Percentiles rank a stretch among this genome's conserved stretches.
Evolutionary conservation across 2,329 filamentous ascomycete genomes (phyloP).

Genomic region (Fusarium fracticaudum): DNA sequence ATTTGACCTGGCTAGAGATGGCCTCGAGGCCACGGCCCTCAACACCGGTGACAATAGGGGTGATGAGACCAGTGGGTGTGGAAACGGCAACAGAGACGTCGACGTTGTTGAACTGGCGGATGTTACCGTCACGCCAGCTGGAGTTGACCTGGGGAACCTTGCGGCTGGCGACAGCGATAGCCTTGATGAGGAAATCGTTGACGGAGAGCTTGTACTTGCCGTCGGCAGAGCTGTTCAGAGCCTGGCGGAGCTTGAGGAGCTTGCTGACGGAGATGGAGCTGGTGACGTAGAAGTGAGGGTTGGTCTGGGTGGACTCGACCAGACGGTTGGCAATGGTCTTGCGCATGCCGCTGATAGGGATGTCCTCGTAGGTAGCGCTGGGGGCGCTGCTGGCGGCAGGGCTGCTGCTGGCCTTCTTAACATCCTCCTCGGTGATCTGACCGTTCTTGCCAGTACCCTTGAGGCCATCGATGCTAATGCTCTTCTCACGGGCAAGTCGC

Average conservation of each 20-base stretch:
- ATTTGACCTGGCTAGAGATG: slow-evolving; percentile 92
- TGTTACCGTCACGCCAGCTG: slow-evolving; percentile 88
- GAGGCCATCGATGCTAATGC: slow-evolving; percentile 77
- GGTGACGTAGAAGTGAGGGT: slow-evolving; percentile 98
- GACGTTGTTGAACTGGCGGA: slow-evolving; percentile 92
- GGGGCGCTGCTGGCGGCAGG: slow-evolving; percentile 62
- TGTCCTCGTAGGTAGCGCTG: slow-evolving; percentile 81
- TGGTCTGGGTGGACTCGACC: slow-evolving; percentile 86
- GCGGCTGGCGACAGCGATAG: slow-evolving; percentile 84
- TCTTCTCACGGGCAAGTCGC: slow-evolving; percentile 85
- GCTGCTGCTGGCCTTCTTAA: slow-evolving; percentile 82
- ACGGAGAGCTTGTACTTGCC: slow-evolving; percentile 99
- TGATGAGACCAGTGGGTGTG: slow-evolving; percentile 93
- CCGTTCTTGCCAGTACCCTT: slow-evolving; percentile 90
- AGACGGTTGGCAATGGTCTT: slow-evolving; percentile 96
- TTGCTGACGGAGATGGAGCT: slow-evolving; percentile 91
- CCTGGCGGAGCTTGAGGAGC: slow-evolving; percentile 94
- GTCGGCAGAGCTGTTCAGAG: slow-evolving; percentile 86
- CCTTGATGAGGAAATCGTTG: slow-evolving; percentile 99
- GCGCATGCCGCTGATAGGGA: slow-evolving; percentile 90
- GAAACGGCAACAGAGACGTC: slow-evolving; percentile 97
- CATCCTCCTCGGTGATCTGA: slow-evolving; percentile 89
- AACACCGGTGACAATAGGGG: slow-evolving; percentile 92
- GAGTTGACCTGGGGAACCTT: slow-evolving; percentile 98
- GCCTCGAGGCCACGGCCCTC: slow-evolving; percentile 85